Base-by-base conservation (phyloP, 441 rosid genomes). In the Dalechampia spathulata region DNA sequence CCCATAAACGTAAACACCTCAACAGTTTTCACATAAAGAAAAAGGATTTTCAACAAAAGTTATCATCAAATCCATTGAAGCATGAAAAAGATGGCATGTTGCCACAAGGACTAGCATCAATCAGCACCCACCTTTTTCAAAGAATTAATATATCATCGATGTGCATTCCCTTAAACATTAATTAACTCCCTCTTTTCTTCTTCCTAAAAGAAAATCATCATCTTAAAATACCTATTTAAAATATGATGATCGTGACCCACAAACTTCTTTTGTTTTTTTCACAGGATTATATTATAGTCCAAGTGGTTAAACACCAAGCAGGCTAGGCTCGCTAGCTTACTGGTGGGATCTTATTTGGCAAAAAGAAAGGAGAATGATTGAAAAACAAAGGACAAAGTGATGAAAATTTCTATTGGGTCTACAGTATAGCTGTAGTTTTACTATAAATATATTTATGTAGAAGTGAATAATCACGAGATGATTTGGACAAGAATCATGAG, bases 51-150 rank as follows among this genome's bases (percentile, higher is more conserved):
- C 70, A 52, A 53, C 66, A 67, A 27, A 64, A 74, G 65, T 74
- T 68, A 72, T 72, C 64, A 64, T 67, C 72, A 70, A 71, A 69
- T 65, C 62, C 76, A 73, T 65, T 65, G 61, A 70, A 68, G 74
- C 53, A 51, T 43, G 41, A 63, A 30, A 71, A 74, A 42, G 49
- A 14, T 64, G 58, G 49, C 50, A 55, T 49, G 45, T 34, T 16
- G 43, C 49, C 47, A 27, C 55, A 55, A 65, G 61, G 54, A 42
- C 54, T 62, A 36, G 38, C 70, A 55, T 37, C 44, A 57, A 68
- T n/a, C 38, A 27, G 34, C 56, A 49, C 49, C 58, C 61, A 62
- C 49, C 70, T 68, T 76, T 62, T 41, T 3, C 1, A 15, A 63
- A 66, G 46, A 21, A 64, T 58, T 20, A 32, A 32, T 55, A 28